A percentile compares a stretch with the other conserved stretches of the same genome.
Evolutionary conservation across 1,139 yeast species (phyloP).

Genomic region (Magnusiomyces tetraspermus): DNA sequence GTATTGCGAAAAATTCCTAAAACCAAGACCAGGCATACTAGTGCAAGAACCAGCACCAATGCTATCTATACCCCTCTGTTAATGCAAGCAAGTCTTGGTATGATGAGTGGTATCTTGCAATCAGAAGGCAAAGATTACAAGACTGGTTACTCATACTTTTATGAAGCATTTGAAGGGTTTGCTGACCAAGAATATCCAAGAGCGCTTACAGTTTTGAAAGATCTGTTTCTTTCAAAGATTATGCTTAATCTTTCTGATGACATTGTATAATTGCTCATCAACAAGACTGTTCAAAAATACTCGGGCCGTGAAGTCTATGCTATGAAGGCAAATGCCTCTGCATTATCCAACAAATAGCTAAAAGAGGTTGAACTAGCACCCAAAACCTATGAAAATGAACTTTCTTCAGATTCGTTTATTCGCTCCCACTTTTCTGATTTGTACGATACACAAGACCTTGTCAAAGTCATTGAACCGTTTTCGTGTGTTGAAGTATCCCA

Average conservation of each 20-base stretch:
- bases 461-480: constrained; percentile 92
- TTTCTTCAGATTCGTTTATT: constrained; percentile 78
- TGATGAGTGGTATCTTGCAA: constrained; percentile 90
- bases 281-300: constrained; percentile 74
- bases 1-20: constrained; percentile 89
- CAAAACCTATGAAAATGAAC: constrained; percentile 59
- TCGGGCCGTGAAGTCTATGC: constrained; percentile 74
- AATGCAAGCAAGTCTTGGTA: constrained; percentile 87
- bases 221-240: constrained; percentile 84
- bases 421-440: constrained; percentile 88
- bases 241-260: constrained; percentile 88
- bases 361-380: constrained; percentile 82
- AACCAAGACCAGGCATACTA: constrained; percentile 83
- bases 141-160: constrained; percentile 91
- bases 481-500: constrained; percentile 88
- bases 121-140: constrained; percentile 96
- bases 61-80: constrained; percentile 90
- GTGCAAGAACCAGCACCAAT: constrained; percentile 97
- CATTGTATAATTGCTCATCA: constrained; percentile 62
- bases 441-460: constrained; percentile 89
- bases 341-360: constrained; percentile 81
- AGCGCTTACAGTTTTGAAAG: constrained; percentile 74
- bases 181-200: constrained; percentile 47
- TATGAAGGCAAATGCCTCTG: constrained; percentile 85
- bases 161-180: constrained; percentile 89